Evolutionary conservation across 768 basidiomycete species (phyloP).

Genomic region (Xerocomellus intermedius): DNA sequence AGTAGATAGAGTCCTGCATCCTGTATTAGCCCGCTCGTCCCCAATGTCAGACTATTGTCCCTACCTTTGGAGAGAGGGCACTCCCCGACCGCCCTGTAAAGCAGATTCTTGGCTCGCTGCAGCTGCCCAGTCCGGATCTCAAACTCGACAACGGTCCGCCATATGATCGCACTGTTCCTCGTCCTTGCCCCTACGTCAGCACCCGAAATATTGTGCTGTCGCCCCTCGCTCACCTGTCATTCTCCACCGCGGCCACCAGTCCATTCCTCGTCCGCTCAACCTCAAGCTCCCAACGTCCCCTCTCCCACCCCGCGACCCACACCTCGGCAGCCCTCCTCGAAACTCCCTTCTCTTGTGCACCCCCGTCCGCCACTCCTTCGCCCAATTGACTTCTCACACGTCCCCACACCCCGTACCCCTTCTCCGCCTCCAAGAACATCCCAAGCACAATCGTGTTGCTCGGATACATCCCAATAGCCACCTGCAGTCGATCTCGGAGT

Average conservation of each 20-base stretch:
- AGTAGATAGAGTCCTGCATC: constrained; percentile 68
- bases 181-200: constrained; percentile 46
- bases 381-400: constrained; percentile 58
- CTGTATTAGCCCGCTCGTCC: constrained; percentile 10
- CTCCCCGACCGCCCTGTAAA: constrained; percentile 73
- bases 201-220: not conserved
- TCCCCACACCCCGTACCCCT: constrained; percentile 78
- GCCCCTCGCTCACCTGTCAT: constrained; percentile 53
- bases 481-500: constrained; percentile 54
- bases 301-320: constrained; percentile 81
- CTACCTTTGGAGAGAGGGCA: constrained; percentile 76
- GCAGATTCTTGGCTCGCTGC: constrained; percentile 62
- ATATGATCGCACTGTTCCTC: constrained; percentile 60
- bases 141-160: constrained; percentile 75
- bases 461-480: constrained; percentile 58
- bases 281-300: constrained; percentile 66
- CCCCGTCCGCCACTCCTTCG: constrained; percentile 36
- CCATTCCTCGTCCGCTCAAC: constrained; percentile 68
- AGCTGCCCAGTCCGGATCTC: constrained; percentile 65
- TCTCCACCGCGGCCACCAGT: constrained; percentile 59
- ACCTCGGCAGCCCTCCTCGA: constrained; percentile 62
- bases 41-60: not conserved
- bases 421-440: constrained; percentile 74
- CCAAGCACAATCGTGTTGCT: constrained; percentile 71
- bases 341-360: constrained; percentile 51